These are phyloP conservation scores for Coniochaeta prunicola DNA, from an alignment of 2,329 filamentous ascomycete species.

Conservation along the genomic window DNA sequence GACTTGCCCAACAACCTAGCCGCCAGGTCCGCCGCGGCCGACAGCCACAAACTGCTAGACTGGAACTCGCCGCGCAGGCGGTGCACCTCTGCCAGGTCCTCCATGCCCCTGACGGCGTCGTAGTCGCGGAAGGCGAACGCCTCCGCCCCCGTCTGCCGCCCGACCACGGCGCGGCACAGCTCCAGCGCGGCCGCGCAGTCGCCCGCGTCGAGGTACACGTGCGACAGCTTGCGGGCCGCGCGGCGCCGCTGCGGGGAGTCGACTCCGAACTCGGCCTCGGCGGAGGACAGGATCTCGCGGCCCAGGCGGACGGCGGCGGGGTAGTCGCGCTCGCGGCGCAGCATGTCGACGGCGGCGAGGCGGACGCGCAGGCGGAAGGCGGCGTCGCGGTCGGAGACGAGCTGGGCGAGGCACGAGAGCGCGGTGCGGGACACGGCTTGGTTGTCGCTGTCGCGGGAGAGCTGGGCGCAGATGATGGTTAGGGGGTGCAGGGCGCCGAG, in stretches of 20 bases:
- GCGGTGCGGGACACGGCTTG: background rate
- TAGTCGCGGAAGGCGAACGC: background rate
- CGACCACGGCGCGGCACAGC: background rate
- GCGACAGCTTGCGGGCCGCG: background rate
- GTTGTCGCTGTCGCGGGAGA: background rate
- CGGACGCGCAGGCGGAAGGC: background rate
- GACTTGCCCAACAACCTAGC: background rate
- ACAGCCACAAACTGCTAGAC: background rate
- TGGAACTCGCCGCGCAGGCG: background rate
- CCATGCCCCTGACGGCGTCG: conserved; percentile 1
- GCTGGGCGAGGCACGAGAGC: background rate
- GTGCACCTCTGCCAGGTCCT: conserved; percentile 2
- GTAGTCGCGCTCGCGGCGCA: background rate
- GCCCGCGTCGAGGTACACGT: background rate
- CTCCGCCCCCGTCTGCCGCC: background rate
- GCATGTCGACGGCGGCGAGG: background rate
- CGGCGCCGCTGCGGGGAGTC: conserved; percentile 1
- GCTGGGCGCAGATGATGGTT: background rate
- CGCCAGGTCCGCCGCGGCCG: background rate
- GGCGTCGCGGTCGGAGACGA: background rate
- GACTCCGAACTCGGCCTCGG: background rate
- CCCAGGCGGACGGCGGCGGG: background rate
- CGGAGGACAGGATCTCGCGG: background rate
- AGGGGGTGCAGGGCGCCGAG: background rate
- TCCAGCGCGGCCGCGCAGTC: background rate